These are phyloP conservation scores for Populus davidiana DNA, from an alignment of 345 rosid genomes.

Conservation along the genomic window DNA sequence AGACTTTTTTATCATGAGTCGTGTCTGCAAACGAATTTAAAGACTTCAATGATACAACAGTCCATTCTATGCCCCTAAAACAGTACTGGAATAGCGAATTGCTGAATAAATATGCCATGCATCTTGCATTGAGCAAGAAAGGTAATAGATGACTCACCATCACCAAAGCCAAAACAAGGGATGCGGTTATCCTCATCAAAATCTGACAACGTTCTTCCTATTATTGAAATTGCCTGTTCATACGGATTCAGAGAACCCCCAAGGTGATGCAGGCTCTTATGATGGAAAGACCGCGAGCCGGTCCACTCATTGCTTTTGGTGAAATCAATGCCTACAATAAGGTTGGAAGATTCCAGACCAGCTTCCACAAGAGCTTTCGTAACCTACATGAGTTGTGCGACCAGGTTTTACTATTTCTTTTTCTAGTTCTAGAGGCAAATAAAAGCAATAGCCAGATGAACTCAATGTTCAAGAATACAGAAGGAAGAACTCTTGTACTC, in stretches of 20 bases:
- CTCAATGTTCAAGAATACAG: not conserved
- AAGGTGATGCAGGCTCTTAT: slow-evolving; percentile 23
- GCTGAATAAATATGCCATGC: not conserved
- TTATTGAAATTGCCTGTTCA: slow-evolving; percentile 28
- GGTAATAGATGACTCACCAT: slow-evolving; percentile 5
- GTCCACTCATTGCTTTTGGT: slow-evolving; percentile 34
- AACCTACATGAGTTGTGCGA: slow-evolving; percentile 4
- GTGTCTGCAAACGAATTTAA: slow-evolving; percentile 13
- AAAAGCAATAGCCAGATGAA: not conserved
- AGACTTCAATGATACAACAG: not conserved
- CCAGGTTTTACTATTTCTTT: not conserved
- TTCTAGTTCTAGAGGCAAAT: not conserved
- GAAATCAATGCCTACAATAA: slow-evolving; percentile 26
- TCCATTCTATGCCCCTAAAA: not conserved
- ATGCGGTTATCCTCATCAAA: slow-evolving; percentile 29
- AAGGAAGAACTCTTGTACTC: not conserved
- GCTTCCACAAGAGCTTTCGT: slow-evolving; percentile 20
- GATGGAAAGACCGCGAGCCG: slow-evolving; percentile 14
- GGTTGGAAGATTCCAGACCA: slow-evolving; percentile 32
- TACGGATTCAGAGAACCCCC: slow-evolving; percentile 20
- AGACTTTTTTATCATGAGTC: slow-evolving; percentile 26
- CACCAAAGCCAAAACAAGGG: slow-evolving; percentile 33
- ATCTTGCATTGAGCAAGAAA: not conserved
- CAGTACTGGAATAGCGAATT: not conserved
- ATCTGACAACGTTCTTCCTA: slow-evolving; percentile 19